Base-by-base conservation (phyloP, 1,139 yeast genomes). In the Suhomyces anneliseae region DNA sequence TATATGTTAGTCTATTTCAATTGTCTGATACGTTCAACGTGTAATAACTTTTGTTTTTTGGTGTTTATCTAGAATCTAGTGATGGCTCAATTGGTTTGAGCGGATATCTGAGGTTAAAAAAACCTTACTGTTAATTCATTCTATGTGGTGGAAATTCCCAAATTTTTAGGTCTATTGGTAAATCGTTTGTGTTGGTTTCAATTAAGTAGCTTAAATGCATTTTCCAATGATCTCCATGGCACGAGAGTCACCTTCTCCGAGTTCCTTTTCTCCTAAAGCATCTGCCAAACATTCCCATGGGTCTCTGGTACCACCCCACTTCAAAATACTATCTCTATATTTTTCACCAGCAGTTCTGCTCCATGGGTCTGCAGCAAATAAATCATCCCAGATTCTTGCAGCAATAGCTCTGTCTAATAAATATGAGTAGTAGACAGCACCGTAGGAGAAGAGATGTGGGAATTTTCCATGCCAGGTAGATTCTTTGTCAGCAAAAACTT, bases 391-490 rank as follows among this genome's bases (percentile, higher is more conserved):
- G 4, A 93, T 79, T 57, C 85, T 83, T 34, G 90, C 84, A 0
- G 99, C 97, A 55, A 93, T 89, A 4, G 97, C 97, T 42, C 98
- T 74, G 67, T 93, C 99, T 52, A 95, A 78, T 50, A 93, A 68
- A 64, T 95, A 93, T 38, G 97, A 87, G 68, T 95, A 93, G 65
- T 93, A 93, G 0, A 93, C 90, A 0, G 97, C 89, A 0, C 99
- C 99, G 62, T 93, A 93, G 1, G 97, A 90, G 56, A 87, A 89
- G 43, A 95, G 70, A 64, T 93, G 99, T 1, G 97, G 96, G 66
- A 93, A 92, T 62, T 85, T 90, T 1, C 96, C 97, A 49, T 90
- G 96, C 97, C 98, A 92, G 27, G 85, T 83, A 1, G 95, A 84
- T 60, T 78, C 72, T 15, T 72, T 68, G 59, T 87, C 95, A 2